These are phyloP conservation scores for Kodamaea plutei DNA, from an alignment of 1,139 yeast species.

Conservation along the genomic window DNA sequence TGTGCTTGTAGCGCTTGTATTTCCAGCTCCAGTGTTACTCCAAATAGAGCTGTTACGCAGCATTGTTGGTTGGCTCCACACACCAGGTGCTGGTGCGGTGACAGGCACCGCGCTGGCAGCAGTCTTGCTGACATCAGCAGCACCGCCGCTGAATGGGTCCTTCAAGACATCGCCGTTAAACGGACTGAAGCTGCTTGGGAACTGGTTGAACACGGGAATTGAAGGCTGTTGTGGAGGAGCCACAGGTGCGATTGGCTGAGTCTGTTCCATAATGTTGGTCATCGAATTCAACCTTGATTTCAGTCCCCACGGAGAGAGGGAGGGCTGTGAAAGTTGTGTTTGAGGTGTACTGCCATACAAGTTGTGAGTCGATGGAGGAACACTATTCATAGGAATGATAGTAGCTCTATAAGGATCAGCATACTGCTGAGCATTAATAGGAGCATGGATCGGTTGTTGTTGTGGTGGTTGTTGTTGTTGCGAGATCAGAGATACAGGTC, in stretches of 20 bases:
- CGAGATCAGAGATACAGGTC: slow-evolving; percentile 28
- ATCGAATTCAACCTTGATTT: slow-evolving; percentile 13
- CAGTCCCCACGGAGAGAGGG: slow-evolving; percentile 14
- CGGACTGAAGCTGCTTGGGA: slow-evolving; percentile 12
- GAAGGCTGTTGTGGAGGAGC: neutral
- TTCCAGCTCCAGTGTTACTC: slow-evolving; percentile 16
- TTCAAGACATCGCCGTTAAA: slow-evolving; percentile 8
- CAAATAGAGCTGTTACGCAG: slow-evolving; percentile 32
- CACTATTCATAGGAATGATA: slow-evolving; percentile 7
- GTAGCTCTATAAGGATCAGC: slow-evolving; percentile 1
- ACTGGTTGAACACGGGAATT: slow-evolving; percentile 9
- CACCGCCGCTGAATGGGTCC: neutral
- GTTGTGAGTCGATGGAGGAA: slow-evolving; percentile 10
- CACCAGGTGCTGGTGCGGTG: slow-evolving; percentile 4
- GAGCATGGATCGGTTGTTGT: neutral
- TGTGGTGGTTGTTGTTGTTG: slow-evolving; percentile 4
- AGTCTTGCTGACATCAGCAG: neutral
- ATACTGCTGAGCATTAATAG: slow-evolving; percentile 1
- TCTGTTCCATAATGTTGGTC: slow-evolving; percentile 4
- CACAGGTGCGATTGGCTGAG: neutral
- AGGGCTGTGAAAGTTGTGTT: slow-evolving; percentile 8
- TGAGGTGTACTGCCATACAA: neutral
- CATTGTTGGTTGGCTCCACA: slow-evolving; percentile 20
- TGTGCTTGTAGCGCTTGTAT: neutral
- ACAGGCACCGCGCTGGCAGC: neutral